Base-by-base conservation (phyloP, 1,284 basidiomycete species). In the Ganoderma leucocontextum region DNA sequence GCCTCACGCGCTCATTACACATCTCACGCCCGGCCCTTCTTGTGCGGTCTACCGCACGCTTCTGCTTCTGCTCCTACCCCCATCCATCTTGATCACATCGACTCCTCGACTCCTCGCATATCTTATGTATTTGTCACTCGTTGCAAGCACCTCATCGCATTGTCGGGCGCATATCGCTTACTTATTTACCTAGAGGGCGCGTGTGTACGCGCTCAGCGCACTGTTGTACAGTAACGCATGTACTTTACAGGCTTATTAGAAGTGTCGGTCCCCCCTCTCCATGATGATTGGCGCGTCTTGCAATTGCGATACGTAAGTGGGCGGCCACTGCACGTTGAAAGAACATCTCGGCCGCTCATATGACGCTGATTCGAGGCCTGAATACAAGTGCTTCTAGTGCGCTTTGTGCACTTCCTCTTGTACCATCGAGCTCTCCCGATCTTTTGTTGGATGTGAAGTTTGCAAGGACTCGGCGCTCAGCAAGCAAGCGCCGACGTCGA, bases 211-310 rank as follows among this genome's bases (percentile, higher is more conserved):
- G 47, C 47, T 8, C 22, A 22, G 47, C 47, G 52, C 52, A 19
- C 52, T 35, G 52, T 55, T 55, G 52, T 55, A 55, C 52, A 49
- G 47, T 49, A 49, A 22, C 47, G 47, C 47, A 55, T 55, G 33
- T 55, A 55, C 29, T 55, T 19, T 17, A 33, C 17, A 2, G 52
- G 8, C 15, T 29, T 33, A 22, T 55, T 19, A 17, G 15, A 55
- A 7, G 7, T 33, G 12, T 17, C 15, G 47, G 17, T 25, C 22
- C 8, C 13, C n/a, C 29, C 52, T 19, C 19, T 55, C 52, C 52
- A 25, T 25, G 47, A 22, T 25, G 47, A 49, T 49, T 49, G 47
- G 47, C 47, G 44, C 44, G 5, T 47, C 5, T 47, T 22, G 9
- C 44, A 6, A 22, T 47, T 22, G 9, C 44, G n/a, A 22, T 47